Evolutionary conservation across 75 land plant genomes (phyloP).

Genomic region (Cryptomeria japonica): DNA sequence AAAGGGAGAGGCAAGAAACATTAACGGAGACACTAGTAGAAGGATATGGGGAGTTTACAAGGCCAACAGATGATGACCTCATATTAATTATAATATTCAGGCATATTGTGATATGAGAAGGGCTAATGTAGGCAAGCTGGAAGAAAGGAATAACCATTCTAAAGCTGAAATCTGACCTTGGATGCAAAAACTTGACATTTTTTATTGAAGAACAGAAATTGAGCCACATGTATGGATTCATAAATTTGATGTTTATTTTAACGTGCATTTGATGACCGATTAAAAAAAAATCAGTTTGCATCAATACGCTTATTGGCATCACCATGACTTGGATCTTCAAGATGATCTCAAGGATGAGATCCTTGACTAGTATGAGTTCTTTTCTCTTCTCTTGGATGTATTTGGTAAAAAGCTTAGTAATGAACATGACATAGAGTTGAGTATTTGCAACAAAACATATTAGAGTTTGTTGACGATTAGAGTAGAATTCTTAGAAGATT

Average conservation of each 20-base stretch:
- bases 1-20: too few relatives aligned
- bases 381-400: not conserved
- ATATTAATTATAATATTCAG: too few relatives aligned
- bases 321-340: not conserved
- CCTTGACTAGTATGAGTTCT: not conserved
- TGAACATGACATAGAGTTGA: not conserved
- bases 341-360: not conserved
- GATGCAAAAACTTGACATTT: not conserved
- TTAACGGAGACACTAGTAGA: not conserved
- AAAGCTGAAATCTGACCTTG: not conserved
- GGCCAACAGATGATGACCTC: not conserved
- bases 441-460: not conserved
- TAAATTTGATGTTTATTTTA: too few relatives aligned
- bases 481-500: not conserved
- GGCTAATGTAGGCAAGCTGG: not conserved
- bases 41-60: not conserved
- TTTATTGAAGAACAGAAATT: too few relatives aligned
- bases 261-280: not conserved
- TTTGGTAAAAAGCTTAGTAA: too few relatives aligned
- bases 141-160: not conserved
- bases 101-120: not conserved
- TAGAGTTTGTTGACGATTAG: not conserved
- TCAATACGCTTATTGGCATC: not conserved
- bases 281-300: not conserved
- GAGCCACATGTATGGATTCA: not conserved